These are phyloP conservation scores for Pinus taeda DNA, from an alignment of 75 land plant genomes.

Conservation along the genomic window DNA sequence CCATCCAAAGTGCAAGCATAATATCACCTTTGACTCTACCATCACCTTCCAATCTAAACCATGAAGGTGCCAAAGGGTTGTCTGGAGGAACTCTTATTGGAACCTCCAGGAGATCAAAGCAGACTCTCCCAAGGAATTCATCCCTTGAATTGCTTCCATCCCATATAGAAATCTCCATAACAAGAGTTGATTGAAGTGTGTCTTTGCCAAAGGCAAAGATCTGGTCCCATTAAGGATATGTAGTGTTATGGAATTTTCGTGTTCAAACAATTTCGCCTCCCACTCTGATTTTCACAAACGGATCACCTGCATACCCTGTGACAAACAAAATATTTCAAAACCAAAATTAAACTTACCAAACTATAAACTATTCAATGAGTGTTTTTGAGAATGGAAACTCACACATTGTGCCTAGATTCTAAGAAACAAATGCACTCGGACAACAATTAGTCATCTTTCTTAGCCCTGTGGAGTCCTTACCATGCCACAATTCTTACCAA, in stretches of 20 bases:
- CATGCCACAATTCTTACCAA: neutral
- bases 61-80: slow-evolving; percentile 80
- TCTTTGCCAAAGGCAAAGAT: slow-evolving; percentile 71
- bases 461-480: neutral
- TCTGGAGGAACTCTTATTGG: slow-evolving; percentile 74
- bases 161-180: slow-evolving; percentile 77
- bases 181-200: slow-evolving; percentile 35
- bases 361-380: neutral
- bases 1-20: slow-evolving; percentile 86
- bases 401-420: too few species aligned
- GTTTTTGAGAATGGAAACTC: neutral
- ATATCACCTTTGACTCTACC: slow-evolving; percentile 48
- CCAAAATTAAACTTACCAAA: neutral
- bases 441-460: neutral
- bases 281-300: slow-evolving; percentile 45
- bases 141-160: slow-evolving; percentile 25
- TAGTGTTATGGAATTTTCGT: slow-evolving; percentile 26
- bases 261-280: slow-evolving; percentile 26
- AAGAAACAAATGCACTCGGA: too few species aligned
- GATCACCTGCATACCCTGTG: slow-evolving; percentile 19
- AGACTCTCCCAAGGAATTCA: slow-evolving; percentile 69
- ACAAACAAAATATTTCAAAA: slow-evolving; percentile 14
- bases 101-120: slow-evolving; percentile 69
- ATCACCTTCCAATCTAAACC: slow-evolving; percentile 72
- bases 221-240: slow-evolving; percentile 69